Evolutionary conservation across 140 eudicot genomes (phyloP), one percentile per base, ranked within the genome.

Genomic region (Erigeron philadelphicus): DNA sequence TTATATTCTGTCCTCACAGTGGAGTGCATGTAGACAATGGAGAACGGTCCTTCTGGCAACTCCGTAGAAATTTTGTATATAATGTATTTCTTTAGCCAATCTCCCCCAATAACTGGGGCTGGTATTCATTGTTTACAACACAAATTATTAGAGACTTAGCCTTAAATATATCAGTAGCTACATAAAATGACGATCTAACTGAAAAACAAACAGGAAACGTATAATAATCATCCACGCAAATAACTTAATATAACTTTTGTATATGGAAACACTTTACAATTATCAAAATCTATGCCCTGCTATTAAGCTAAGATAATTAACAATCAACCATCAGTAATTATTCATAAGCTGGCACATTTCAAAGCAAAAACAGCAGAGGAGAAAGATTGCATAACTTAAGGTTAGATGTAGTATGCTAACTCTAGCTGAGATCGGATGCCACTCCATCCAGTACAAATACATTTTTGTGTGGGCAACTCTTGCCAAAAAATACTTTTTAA

Each of bases 21-120:
- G 38, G 89, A 89, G 47, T 94, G 94, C 87, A 94, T 84, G 91
- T 93, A 93, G 11, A 89, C 87, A 69, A 93, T 85, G 53, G 84
- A 81, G 72, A 84, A 93, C 31, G 90, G 95, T 9, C 97, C 97
- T 78, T 89, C 86, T 17, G 95, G 94, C 85, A 89, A 76, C 79
- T 93, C 97, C 0, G 81, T 80, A 38, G 80, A 72, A 45, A 93
- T 75, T 84, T 93, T 93, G 84, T 80, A 75, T 67, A 87, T 71
- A 21, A 89, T 79, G 74, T 89, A 93, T 70, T 79, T 89, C 67
- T 89, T 93, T 77, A 89, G 86, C 83, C 97, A 83, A 23, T 93
- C 91, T 1, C 84, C 87, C 15, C 82, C 69, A 11, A 93, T 75
- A 25, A 87, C 83, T 13, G 87, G 90, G 72, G 97, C 97, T 90